phyloP scores from a whole-genome alignment of 1,284 basidiomycete species.

The Leccinum pseudoinsigne region DNA sequence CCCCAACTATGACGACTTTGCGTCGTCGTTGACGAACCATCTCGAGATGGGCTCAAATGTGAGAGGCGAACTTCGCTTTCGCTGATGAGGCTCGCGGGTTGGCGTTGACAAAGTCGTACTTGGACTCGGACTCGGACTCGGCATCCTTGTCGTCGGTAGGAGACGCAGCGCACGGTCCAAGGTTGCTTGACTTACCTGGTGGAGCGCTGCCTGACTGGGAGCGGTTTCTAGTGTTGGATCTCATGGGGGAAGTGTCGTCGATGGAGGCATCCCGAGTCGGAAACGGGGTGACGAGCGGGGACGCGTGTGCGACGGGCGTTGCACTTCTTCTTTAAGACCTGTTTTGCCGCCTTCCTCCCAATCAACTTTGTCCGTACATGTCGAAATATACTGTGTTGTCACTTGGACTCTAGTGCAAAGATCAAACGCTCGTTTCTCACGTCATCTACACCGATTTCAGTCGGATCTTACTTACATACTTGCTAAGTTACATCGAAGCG shows the following conservation, averaged over 20 bases:
- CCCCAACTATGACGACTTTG: slow-evolving; percentile 70
- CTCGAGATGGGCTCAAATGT: slow-evolving; percentile 82
- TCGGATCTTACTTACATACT: no score
- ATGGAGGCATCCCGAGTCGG: slow-evolving; percentile 39
- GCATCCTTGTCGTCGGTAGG: neutral
- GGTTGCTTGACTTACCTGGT: slow-evolving; percentile 59
- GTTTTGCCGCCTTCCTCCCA: slow-evolving; percentile 29
- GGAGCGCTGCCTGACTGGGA: slow-evolving; percentile 52
- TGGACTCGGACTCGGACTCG: no score
- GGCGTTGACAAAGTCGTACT: slow-evolving; percentile 8
- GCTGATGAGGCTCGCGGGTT: slow-evolving; percentile 53
- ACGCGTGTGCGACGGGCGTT: slow-evolving; percentile 24
- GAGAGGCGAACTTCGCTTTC: slow-evolving; percentile 58
- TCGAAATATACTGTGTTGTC: neutral
- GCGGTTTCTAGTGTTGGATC: slow-evolving; percentile 64
- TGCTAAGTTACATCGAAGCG: no score
- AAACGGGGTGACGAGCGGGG: slow-evolving; percentile 37
- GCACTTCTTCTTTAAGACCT: slow-evolving; percentile 31
- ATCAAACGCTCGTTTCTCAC: no score
- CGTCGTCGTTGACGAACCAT: slow-evolving; percentile 82
- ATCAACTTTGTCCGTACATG: slow-evolving; percentile 12
- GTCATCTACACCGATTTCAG: no score
- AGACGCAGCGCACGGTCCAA: slow-evolving; percentile 15
- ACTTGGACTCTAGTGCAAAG: neutral
- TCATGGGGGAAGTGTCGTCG: slow-evolving; percentile 59